Evolutionary conservation across 306 rosid species (phyloP).

Genomic region (Quercus wislizeni): DNA sequence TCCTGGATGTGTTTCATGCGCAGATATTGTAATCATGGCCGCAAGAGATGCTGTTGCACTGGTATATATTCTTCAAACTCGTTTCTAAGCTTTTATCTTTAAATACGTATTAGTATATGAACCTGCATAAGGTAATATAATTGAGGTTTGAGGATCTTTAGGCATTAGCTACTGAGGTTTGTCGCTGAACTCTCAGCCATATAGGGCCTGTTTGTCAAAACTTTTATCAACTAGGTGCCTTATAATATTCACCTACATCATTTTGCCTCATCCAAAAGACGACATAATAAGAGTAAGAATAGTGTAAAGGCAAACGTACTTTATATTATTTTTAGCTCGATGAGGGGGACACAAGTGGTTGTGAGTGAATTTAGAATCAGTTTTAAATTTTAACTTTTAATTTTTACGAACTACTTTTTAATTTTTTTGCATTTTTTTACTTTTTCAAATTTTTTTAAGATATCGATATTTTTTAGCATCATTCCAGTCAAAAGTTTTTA

Average conservation of each 20-base stretch:
- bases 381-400: no score
- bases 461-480: no score
- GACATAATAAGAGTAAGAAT: no score
- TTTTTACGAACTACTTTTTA: no score
- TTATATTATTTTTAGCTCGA: no score
- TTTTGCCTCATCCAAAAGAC: neutral
- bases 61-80: conserved; percentile 24
- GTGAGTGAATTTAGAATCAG: no score
- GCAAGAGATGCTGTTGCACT: conserved; percentile 83
- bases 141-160: neutral
- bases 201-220: neutral
- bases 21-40: conserved; percentile 85
- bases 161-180: neutral
- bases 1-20: conserved; percentile 84
- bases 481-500: no score
- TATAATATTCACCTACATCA: neutral
- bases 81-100: neutral
- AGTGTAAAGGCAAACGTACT: no score
- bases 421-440: no score
- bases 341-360: no score
- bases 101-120: neutral
- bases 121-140: neutral
- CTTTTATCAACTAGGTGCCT: neutral
- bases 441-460: no score
- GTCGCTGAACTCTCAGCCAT: neutral